Conservation (phyloP, 78 protist species). For the Protostelium mycophagum region DNA sequence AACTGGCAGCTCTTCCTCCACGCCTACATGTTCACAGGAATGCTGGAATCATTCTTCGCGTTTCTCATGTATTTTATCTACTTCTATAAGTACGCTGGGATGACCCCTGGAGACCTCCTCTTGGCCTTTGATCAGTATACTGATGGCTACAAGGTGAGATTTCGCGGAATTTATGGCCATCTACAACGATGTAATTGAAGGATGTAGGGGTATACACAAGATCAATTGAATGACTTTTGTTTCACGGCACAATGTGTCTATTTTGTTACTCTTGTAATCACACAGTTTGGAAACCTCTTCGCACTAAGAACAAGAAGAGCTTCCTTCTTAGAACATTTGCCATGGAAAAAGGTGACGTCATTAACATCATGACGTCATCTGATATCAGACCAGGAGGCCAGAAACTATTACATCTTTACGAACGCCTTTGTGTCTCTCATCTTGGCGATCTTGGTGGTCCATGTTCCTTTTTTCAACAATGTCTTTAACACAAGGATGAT, state of each 20-base stretch:
- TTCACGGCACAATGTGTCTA: not conserved
- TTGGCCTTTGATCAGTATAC: slow-evolving; percentile 11
- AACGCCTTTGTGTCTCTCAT: not conserved
- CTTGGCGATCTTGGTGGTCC: slow-evolving; percentile 20
- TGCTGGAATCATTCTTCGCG: slow-evolving; percentile 18
- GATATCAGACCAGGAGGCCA: too few relatives aligned
- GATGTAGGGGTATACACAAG: not conserved
- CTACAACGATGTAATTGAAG: not conserved
- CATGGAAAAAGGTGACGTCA: slow-evolving; percentile 22
- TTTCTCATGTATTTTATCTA: slow-evolving; percentile 23
- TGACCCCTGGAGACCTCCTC: slow-evolving; percentile 11
- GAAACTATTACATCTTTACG: slow-evolving; percentile 10
- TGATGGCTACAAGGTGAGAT: not conserved
- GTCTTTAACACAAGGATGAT: slow-evolving; percentile 21
- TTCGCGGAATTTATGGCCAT: not conserved
- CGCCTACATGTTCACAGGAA: slow-evolving; percentile 30
- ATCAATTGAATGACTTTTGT: not conserved
- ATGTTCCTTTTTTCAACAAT: slow-evolving; percentile 32
- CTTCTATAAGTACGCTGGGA: slow-evolving; percentile 28
- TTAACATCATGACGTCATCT: too few relatives aligned
- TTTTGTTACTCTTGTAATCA: slow-evolving; percentile 11
- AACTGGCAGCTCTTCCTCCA: slow-evolving; percentile 10
- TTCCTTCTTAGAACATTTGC: slow-evolving; percentile 11
- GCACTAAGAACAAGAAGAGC: slow-evolving; percentile 3
- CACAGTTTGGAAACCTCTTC: slow-evolving; percentile 21